Percentiles rank a stretch among this genome's conserved stretches.
phyloP scores from a whole-genome alignment of 768 basidiomycete species.

The Lepiota venenata region DNA sequence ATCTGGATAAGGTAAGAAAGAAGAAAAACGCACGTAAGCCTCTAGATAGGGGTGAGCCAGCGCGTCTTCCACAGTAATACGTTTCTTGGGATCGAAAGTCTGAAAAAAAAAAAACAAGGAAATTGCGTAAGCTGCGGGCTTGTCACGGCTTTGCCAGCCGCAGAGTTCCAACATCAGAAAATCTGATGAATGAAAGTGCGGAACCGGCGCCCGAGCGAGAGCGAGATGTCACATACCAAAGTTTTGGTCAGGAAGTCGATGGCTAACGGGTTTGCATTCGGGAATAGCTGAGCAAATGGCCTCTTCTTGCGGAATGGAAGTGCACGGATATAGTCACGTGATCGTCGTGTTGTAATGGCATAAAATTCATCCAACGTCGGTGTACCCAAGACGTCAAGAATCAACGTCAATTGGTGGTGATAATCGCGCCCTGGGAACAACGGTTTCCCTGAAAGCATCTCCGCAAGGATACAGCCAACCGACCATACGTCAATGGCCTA shows the following conservation, averaged over 20 bases:
- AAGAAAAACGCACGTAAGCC: slow-evolving; percentile 65
- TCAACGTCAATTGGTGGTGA: slow-evolving; percentile 93
- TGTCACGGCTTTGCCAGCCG: not conserved
- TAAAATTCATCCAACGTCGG: slow-evolving; percentile 98
- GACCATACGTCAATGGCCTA: slow-evolving; percentile 89
- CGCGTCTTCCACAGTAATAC: slow-evolving; percentile 92
- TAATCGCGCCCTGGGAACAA: slow-evolving; percentile 97
- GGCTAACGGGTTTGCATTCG: slow-evolving; percentile 81
- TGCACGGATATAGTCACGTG: slow-evolving; percentile 92
- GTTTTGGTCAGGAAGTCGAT: slow-evolving; percentile 74
- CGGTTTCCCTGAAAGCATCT: slow-evolving; percentile 97
- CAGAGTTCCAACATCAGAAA: slow-evolving; percentile 1
- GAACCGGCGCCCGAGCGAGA: no score
- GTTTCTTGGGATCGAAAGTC: slow-evolving; percentile 98
- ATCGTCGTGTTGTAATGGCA: slow-evolving; percentile 88
- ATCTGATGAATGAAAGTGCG: not conserved
- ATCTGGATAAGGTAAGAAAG: slow-evolving; percentile 2
- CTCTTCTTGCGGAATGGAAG: slow-evolving; percentile 89
- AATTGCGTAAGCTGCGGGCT: not conserved
- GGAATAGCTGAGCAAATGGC: slow-evolving; percentile 83
- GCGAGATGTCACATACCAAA: slow-evolving; percentile 44
- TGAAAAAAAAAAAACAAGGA: slow-evolving; percentile 20
- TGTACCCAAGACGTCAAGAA: slow-evolving; percentile 95
- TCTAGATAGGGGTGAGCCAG: slow-evolving; percentile 94
- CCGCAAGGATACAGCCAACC: slow-evolving; percentile 85